A percentile compares a stretch with the other conserved stretches of the same genome.
phyloP scores from a whole-genome alignment of 176 grass and related monocot genomes.

The Aegilops speltoides region DNA sequence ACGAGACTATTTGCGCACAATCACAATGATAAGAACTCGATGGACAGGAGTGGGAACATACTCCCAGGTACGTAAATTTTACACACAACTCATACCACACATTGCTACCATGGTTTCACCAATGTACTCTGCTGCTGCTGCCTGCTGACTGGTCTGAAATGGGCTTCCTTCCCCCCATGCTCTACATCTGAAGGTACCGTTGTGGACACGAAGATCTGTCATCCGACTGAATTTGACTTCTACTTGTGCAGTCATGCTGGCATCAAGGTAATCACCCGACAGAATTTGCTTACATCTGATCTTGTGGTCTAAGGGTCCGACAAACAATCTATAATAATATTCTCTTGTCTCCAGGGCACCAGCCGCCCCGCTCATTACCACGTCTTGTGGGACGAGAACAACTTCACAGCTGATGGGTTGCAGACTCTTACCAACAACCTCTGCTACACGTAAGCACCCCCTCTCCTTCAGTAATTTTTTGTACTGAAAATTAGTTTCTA shows the following conservation, averaged over 20 bases:
- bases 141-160: not conserved
- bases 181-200: constrained; percentile 61
- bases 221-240: constrained; percentile 94
- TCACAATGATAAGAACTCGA: constrained; percentile 46
- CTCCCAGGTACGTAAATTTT: constrained; percentile 46
- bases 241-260: constrained; percentile 96
- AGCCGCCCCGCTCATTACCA: constrained; percentile 96
- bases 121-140: not conserved
- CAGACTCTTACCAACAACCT: constrained; percentile 94
- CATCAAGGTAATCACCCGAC: constrained; percentile 52
- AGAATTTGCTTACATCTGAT: not conserved
- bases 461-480: not conserved
- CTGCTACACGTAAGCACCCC: constrained; percentile 72
- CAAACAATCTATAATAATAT: not conserved
- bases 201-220: constrained; percentile 91
- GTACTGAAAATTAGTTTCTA: not conserved
- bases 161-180: not conserved
- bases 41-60: constrained; percentile 88
- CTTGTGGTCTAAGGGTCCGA: not conserved
- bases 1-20: constrained; percentile 89
- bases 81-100: not conserved
- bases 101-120: not conserved
- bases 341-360: constrained; percentile 48
- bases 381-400: constrained; percentile 95
- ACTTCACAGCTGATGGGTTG: constrained; percentile 70